Percentiles rank a stretch among this genome's conserved stretches.
phyloP scores from a whole-genome alignment of 169 alveolate species.

The Plasmodium ovale region DNA sequence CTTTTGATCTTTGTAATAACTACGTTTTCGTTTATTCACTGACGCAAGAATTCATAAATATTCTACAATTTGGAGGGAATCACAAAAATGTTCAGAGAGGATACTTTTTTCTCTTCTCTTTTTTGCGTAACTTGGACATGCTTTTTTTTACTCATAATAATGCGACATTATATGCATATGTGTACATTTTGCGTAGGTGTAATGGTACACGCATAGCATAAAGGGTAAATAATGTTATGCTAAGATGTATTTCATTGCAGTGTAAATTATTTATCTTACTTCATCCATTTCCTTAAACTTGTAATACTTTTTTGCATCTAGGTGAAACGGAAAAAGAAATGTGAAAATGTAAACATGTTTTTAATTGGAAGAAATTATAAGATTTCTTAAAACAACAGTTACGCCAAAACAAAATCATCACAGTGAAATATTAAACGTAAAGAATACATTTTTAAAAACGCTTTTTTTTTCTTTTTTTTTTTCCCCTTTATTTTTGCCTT shows the following conservation, averaged over 20 bases:
- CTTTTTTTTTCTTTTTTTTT: not conserved
- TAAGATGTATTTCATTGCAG: too few relatives aligned
- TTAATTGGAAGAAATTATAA: not conserved
- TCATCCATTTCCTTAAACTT: conserved; percentile 76
- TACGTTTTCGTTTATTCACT: too few relatives aligned
- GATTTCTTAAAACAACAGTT: not conserved
- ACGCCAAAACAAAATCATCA: not conserved
- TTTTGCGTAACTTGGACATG: too few relatives aligned
- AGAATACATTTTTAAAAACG: not conserved
- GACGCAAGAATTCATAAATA: too few relatives aligned
- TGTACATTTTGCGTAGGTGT: not conserved
- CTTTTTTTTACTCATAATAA: not conserved
- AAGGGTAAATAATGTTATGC: too few relatives aligned
- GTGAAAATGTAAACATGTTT: not conserved
- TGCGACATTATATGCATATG: not conserved
- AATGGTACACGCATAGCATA: not conserved
- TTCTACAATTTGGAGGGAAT: too few relatives aligned
- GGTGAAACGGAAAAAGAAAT: not conserved
- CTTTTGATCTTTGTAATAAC: too few relatives aligned
- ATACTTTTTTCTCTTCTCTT: too few relatives aligned
- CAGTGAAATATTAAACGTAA: not conserved
- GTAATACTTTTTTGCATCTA: conserved; percentile 68
- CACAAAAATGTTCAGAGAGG: too few relatives aligned
- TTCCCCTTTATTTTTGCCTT: not conserved
- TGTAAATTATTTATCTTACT: too few relatives aligned